Percentiles rank a stretch among this genome's conserved stretches.
These are phyloP conservation scores for Ceriops tagal DNA, from an alignment of 345 rosid genomes.

Conservation along the genomic window DNA sequence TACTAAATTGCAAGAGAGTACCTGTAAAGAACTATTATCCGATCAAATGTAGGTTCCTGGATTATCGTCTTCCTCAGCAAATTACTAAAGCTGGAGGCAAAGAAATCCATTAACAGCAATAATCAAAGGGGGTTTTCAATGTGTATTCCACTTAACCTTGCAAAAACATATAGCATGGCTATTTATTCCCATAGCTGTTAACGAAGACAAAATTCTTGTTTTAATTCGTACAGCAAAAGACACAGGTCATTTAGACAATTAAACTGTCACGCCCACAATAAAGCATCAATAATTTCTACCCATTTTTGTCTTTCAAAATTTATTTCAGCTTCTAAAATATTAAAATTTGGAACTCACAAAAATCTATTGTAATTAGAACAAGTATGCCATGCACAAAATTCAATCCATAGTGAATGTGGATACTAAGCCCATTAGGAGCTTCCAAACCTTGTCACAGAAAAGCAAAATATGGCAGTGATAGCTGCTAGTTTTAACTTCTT, in stretches of 20 bases:
- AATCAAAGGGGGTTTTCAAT: slow-evolving; percentile 2
- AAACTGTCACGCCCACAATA: neutral
- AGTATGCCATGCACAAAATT: too few relatives aligned
- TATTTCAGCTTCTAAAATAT: too few relatives aligned
- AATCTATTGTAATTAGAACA: too few relatives aligned
- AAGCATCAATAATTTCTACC: too few relatives aligned
- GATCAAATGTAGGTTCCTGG: slow-evolving; percentile 90
- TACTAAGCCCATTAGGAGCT: too few relatives aligned
- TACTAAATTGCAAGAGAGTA: slow-evolving; percentile 13
- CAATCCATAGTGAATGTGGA: too few relatives aligned
- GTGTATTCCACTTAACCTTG: slow-evolving; percentile 3
- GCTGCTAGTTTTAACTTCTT: too few relatives aligned
- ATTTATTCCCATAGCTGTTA: neutral
- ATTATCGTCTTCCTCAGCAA: slow-evolving; percentile 69
- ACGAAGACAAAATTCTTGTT: neutral
- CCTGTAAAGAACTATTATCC: slow-evolving; percentile 96
- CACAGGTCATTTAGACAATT: neutral
- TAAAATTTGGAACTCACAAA: too few relatives aligned
- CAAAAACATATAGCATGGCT: neutral
- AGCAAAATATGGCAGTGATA: too few relatives aligned
- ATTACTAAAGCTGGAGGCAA: slow-evolving; percentile 46
- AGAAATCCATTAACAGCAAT: slow-evolving; percentile 11
- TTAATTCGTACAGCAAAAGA: neutral
- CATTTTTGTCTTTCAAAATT: too few relatives aligned
- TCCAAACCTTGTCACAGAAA: too few relatives aligned